Percentiles rank a stretch among this genome's conserved stretches.
Evolutionary conservation across 306 rosid species (phyloP).

Genomic region (Quercus engelmannii): DNA sequence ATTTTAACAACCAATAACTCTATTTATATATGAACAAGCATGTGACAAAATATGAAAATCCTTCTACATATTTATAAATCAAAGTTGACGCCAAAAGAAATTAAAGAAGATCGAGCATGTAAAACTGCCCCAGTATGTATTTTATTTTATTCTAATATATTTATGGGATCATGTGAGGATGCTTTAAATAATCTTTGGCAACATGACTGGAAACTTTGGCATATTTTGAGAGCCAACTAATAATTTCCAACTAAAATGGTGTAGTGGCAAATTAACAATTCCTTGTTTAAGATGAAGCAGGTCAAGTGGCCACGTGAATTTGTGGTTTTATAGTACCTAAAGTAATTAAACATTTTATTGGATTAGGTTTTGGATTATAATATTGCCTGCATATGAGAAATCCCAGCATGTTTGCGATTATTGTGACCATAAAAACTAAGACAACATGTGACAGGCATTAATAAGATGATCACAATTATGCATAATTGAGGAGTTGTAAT

Average conservation of each 20-base stretch:
- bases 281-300: conserved; percentile 17
- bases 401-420: conserved; percentile 39
- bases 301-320: conserved; percentile 62
- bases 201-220: conserved; percentile 40
- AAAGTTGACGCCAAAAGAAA: conserved; percentile 12
- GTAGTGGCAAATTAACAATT: conserved; percentile 34
- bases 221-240: conserved; percentile 50
- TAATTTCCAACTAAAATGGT: conserved; percentile 14
- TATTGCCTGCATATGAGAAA: conserved; percentile 17
- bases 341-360: conserved; percentile 23
- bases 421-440: conserved; percentile 27
- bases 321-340: conserved; percentile 27
- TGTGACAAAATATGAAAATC: conserved; percentile 43
- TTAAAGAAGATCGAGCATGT: conserved; percentile 3
- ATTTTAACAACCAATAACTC: conserved; percentile 11
- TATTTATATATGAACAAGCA: conserved; percentile 33
- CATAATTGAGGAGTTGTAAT: background rate
- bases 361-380: conserved; percentile 29
- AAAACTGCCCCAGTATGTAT: conserved; percentile 27
- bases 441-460: conserved; percentile 38
- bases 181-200: conserved; percentile 17
- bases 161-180: conserved; percentile 58
- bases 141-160: background rate
- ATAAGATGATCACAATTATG: background rate
- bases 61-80: conserved; percentile 16